phyloP scores from a whole-genome alignment of 306 rosid species.

The Malus orientalis region DNA sequence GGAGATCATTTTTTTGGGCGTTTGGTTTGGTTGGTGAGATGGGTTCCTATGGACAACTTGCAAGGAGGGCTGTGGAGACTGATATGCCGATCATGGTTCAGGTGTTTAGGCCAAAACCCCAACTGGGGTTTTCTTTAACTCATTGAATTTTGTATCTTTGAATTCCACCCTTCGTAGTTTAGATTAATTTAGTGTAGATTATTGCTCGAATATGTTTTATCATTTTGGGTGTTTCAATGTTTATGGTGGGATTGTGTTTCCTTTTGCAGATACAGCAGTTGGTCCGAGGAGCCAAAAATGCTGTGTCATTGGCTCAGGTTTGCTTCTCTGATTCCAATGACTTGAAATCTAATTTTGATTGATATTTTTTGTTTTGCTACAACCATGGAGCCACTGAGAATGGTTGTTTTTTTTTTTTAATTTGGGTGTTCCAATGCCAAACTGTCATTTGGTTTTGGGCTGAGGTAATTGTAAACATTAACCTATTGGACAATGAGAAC shows the following conservation, averaged over 20 bases:
- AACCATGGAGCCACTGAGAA: slow-evolving; percentile 14
- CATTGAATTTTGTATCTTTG: neutral
- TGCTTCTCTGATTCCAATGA: slow-evolving; percentile 13
- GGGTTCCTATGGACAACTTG: slow-evolving; percentile 49
- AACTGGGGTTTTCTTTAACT: neutral
- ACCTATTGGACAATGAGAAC: neutral
- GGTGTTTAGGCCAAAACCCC: slow-evolving; percentile 25
- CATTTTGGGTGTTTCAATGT: neutral
- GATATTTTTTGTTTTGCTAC: neutral
- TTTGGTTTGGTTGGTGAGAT: slow-evolving; percentile 21
- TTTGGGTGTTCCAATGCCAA: slow-evolving; percentile 6
- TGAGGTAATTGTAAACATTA: neutral
- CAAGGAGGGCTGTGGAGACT: slow-evolving; percentile 51
- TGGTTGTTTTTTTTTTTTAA: neutral
- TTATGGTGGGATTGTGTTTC: neutral
- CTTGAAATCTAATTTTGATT: slow-evolving; percentile 3
- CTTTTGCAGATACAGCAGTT: slow-evolving; percentile 47
- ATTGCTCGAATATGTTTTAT: neutral
- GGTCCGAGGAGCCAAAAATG: slow-evolving; percentile 31
- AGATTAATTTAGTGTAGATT: neutral
- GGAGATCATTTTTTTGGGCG: neutral
- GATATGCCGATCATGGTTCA: slow-evolving; percentile 54
- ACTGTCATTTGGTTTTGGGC: slow-evolving; percentile 10
- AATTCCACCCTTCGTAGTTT: neutral
- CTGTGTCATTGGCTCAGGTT: slow-evolving; percentile 57